A percentile compares a stretch with the other conserved stretches of the same genome.
These are phyloP conservation scores for Sugiyamaella pinicola DNA, from an alignment of 1,139 yeast species.

Conservation along the genomic window DNA sequence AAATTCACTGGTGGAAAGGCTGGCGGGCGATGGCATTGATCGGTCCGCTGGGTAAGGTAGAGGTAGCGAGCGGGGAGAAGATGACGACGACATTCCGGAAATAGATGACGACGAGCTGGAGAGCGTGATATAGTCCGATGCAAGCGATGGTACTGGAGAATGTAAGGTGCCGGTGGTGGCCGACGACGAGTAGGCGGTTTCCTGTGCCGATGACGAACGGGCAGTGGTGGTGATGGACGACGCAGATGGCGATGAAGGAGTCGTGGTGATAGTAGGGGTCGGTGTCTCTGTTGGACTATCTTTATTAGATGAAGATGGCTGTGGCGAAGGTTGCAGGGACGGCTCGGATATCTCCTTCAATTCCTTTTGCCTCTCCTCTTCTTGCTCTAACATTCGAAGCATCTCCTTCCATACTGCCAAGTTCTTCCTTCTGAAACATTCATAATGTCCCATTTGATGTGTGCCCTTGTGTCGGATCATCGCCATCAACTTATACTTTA, in stretches of 20 bases:
- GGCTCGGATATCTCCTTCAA: not conserved
- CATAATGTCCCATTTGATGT: constrained; percentile 82
- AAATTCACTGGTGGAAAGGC: constrained; percentile 27
- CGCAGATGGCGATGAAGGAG: not conserved
- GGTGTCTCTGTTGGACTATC: not conserved
- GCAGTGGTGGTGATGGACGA: constrained; percentile 1
- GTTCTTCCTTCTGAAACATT: constrained; percentile 42
- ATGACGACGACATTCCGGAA: not conserved
- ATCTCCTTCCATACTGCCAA: constrained; percentile 34
- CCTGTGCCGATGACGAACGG: constrained; percentile 19
- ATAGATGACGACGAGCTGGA: constrained; percentile 8
- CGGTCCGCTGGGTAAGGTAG: constrained; percentile 18
- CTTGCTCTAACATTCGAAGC: not conserved
- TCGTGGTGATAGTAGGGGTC: not conserved
- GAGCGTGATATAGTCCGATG: constrained; percentile 10
- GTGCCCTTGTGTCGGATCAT: constrained; percentile 85
- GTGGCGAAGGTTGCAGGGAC: no score
- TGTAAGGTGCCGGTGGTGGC: constrained; percentile 7
- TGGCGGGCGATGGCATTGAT: constrained; percentile 33
- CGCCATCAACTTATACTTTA: constrained; percentile 62
- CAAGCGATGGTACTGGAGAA: constrained; percentile 14
- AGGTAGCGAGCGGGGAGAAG: constrained; percentile 19
- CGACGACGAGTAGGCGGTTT: constrained; percentile 8
- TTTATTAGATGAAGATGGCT: not conserved
- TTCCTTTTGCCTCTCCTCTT: not conserved